Evolutionary conservation across 1,284 basidiomycete genomes (phyloP), one percentile per base, ranked within the genome.

Genomic region (Sanghuangporus weigelae): DNA sequence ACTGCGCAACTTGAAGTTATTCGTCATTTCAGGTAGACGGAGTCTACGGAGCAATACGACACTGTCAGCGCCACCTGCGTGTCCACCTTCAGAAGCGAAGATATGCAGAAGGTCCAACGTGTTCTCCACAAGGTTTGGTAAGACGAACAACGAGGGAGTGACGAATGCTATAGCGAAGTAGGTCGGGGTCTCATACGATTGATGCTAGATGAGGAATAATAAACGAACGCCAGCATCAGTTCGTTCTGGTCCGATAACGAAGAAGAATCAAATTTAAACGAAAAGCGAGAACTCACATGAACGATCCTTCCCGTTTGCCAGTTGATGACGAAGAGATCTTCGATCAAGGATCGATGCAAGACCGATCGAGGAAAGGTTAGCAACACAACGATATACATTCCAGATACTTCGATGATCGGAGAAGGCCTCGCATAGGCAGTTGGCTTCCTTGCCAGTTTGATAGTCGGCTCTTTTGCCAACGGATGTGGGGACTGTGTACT

Each of bases 41-140:
- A 64, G 63, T 42, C 21, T 57, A 12, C 59, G 40, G 36, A 64
- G 21, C 40, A 4, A 39, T 16, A 23, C 38, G 8, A 63, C 16
- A 12, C 40, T 21, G 21, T 59, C 62, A 31, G 23, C 11, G 39
- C 23, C 49, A 46, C 21, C 21, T 7, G 44, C n/a, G 21, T 46
- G 26, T 31, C 26, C 44, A 39, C 57, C 58, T 5, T n/a, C 16
- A 11, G 36, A 16, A 16, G 11, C n/a, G 14, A 55, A 38, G 12
- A 64, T 60, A 14, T 64, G 63, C n/a, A 64, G 7, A 19, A 64
- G 46, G 21, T 64, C 57, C 35, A 64, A 46, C 12, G 58, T 35
- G 44, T 60, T 60, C 5, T 57, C 14, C 11, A 4, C 11, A 11
- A 44, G 11, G 21, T 63, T 63, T 31, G 58, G 62, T 31, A 64